phyloP scores from a whole-genome alignment of 371 early-diverging fungal species.

The Coemansia sp. region DNA sequence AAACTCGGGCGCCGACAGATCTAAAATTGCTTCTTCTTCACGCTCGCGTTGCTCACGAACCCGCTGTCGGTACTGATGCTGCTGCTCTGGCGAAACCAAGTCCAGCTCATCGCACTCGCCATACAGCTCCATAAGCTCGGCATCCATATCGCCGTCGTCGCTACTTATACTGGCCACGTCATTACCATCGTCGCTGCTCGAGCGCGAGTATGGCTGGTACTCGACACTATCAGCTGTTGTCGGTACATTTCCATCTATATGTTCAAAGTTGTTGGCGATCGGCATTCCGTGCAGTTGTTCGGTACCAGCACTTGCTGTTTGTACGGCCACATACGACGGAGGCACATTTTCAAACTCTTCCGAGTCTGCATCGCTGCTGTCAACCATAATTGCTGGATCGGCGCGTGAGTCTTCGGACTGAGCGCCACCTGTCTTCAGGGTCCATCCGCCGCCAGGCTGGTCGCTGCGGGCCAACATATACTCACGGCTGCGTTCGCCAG shows the following conservation, averaged over 20 bases:
- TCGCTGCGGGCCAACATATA: conserved; percentile 85
- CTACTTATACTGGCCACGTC: not conserved
- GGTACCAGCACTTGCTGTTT: not conserved
- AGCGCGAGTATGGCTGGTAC: not conserved
- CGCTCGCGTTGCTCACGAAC: conserved; percentile 21
- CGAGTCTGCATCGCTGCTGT: conserved; percentile 11
- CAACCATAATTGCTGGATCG: conserved; percentile 8
- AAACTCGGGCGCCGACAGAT: conserved; percentile 23
- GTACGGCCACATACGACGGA: not conserved
- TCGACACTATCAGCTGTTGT: not conserved
- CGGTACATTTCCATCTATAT: not conserved
- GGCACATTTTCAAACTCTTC: conserved; percentile 49
- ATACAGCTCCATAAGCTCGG: conserved; percentile 16
- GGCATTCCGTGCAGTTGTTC: not conserved
- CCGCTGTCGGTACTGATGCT: conserved; percentile 16
- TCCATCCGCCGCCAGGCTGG: conserved; percentile 70
- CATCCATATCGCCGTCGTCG: conserved; percentile 6
- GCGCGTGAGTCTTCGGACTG: not conserved
- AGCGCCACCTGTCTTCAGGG: conserved; percentile 47
- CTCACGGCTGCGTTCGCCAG: conserved; percentile 74
- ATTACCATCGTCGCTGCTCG: conserved; percentile 13
- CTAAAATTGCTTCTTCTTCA: conserved; percentile 31
- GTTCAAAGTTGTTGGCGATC: not conserved
- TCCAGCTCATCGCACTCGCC: conserved; percentile 16
- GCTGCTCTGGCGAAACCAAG: conserved; percentile 1